A percentile compares a stretch with the other conserved stretches of the same genome.
These are phyloP conservation scores for Luvunga scandens DNA, from an alignment of 345 rosid species.

Conservation along the genomic window DNA sequence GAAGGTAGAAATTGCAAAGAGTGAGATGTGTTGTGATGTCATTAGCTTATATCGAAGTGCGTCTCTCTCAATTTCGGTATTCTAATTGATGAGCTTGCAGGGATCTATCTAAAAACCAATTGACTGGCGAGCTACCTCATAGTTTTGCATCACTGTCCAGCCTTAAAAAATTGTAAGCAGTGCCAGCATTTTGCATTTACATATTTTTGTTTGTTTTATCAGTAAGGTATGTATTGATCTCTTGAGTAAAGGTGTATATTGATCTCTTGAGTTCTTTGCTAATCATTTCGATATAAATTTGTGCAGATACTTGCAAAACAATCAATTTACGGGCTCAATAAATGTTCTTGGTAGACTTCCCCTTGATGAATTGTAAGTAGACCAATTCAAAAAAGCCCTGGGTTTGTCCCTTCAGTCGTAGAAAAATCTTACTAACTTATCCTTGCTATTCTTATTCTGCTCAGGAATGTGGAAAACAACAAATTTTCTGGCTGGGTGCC, in stretches of 20 bases:
- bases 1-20: neutral
- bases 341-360: conserved; percentile 68
- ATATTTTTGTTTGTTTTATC: no score
- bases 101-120: conserved; percentile 73
- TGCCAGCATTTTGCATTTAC: neutral
- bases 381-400: neutral
- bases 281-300: conserved; percentile 3
- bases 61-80: neutral
- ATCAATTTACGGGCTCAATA: conserved; percentile 69
- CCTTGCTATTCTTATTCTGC: neutral
- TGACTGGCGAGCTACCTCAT: conserved; percentile 70
- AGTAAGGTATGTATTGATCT: neutral
- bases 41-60: neutral
- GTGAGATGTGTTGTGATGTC: neutral
- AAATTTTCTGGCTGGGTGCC: conserved; percentile 91
- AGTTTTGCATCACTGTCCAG: conserved; percentile 61
- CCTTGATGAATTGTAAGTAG: conserved; percentile 70
- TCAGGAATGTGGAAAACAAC: conserved; percentile 80
- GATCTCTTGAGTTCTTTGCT: neutral
- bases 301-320: conserved; percentile 69
- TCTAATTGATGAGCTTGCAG: conserved; percentile 41
- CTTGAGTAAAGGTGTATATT: neutral
- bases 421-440: neutral
- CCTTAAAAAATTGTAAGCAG: conserved; percentile 60
- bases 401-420: neutral